phyloP scores from a whole-genome alignment of 257 asterid species.

The Penstemon eatonii region DNA sequence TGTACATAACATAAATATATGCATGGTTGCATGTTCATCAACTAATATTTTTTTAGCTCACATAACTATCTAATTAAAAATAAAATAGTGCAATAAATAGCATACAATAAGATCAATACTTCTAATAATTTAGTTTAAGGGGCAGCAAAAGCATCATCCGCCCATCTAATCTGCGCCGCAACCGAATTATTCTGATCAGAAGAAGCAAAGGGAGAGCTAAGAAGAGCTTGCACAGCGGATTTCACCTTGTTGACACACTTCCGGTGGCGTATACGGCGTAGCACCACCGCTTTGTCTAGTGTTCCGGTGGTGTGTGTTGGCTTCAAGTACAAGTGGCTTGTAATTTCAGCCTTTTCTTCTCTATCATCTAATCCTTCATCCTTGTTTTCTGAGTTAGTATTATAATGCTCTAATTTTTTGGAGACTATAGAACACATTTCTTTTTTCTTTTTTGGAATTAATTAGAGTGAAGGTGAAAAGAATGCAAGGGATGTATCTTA shows the following conservation, averaged over 20 bases:
- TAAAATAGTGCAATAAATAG: too few species aligned
- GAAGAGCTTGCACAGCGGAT: slow-evolving; percentile 41
- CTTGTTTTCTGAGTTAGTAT: not conserved
- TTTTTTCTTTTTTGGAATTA: too few species aligned
- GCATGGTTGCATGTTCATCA: too few species aligned
- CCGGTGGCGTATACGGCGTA: slow-evolving; percentile 77
- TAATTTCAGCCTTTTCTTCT: slow-evolving; percentile 35
- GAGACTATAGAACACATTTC: too few species aligned
- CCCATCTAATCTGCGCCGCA: slow-evolving; percentile 49
- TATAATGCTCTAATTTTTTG: too few species aligned
- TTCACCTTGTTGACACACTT: slow-evolving; percentile 51
- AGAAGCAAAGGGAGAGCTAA: slow-evolving; percentile 40
- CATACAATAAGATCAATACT: too few species aligned
- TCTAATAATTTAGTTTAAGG: slow-evolving; percentile 28
- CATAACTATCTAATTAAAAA: too few species aligned
- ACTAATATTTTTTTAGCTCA: too few species aligned
- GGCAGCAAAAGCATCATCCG: slow-evolving; percentile 77
- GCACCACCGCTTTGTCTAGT: slow-evolving; percentile 54
- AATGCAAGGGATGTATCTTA: too few species aligned
- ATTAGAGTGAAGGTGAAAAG: too few species aligned
- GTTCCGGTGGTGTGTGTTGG: slow-evolving; percentile 37
- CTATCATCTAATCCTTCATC: slow-evolving; percentile 25
- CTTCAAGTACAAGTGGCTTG: slow-evolving; percentile 49
- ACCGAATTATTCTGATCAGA: slow-evolving; percentile 1
- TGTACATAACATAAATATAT: too few species aligned